Conservation (phyloP, 2,329 filamentous ascomycete genomes). For the Neopestalotiopsis sp. region DNA sequence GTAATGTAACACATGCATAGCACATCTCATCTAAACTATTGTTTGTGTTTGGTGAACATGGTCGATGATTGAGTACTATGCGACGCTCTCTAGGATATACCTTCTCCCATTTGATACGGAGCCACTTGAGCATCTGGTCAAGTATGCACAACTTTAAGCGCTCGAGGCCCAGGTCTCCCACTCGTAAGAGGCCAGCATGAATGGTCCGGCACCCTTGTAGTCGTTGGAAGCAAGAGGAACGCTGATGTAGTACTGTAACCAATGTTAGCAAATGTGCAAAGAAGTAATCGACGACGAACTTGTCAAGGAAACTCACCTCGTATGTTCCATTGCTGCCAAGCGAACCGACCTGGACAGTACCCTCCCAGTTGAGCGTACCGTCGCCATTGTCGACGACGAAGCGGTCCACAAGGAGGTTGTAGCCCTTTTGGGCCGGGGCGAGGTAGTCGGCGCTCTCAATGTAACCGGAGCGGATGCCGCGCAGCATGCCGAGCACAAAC, state of each 20-base stretch:
- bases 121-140: not conserved
- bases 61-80: not conserved
- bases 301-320: constrained; percentile 42
- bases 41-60: not conserved
- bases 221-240: constrained; percentile 42
- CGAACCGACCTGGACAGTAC: constrained; percentile 56
- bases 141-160: not conserved
- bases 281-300: not conserved
- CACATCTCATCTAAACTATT: not conserved
- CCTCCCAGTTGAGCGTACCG: constrained; percentile 53
- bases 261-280: constrained; percentile 9
- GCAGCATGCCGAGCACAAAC: constrained; percentile 59
- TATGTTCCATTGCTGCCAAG: constrained; percentile 52
- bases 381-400: constrained; percentile 52
- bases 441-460: constrained; percentile 38
- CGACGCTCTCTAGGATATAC: not conserved
- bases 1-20: not conserved
- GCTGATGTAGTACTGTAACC: constrained; percentile 45
- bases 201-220: constrained; percentile 43
- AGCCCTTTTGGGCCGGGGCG: constrained; percentile 45
- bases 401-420: constrained; percentile 46
- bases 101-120: not conserved
- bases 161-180: constrained; percentile 27
- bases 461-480: constrained; percentile 46
- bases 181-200: constrained; percentile 44